phyloP scores from a whole-genome alignment of 306 rosid species.

The Castanospermum australe region DNA sequence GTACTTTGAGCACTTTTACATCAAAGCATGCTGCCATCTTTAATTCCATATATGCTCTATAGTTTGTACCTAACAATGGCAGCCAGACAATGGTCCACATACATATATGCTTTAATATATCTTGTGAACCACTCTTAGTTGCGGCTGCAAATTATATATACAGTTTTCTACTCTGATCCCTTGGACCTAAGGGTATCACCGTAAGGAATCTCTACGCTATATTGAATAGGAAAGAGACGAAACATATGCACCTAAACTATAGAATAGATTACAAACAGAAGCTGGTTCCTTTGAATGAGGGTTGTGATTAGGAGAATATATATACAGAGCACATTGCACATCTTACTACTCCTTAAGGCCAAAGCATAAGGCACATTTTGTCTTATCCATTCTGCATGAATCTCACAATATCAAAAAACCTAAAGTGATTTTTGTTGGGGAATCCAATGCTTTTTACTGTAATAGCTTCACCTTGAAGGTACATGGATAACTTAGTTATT shows the following conservation, averaged over 20 bases:
- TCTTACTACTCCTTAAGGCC: conserved; percentile 32
- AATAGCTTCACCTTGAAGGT: conserved; percentile 62
- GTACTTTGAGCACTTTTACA: conserved; percentile 32
- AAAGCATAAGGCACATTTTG: conserved; percentile 62
- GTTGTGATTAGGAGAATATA: conserved; percentile 44
- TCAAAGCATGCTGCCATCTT: conserved; percentile 31
- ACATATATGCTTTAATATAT: conserved; percentile 43
- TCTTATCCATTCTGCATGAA: conserved; percentile 64
- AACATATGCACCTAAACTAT: conserved; percentile 15
- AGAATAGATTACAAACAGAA: conserved; percentile 40
- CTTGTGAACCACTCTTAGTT: conserved; percentile 40
- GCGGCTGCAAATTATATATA: conserved; percentile 33
- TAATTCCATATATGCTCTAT: conserved; percentile 33
- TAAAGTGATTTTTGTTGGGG: conserved; percentile 54
- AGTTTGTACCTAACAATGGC: conserved; percentile 26
- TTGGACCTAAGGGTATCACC: conserved; percentile 22
- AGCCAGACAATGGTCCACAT: conserved; percentile 42
- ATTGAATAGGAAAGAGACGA: conserved; percentile 5
- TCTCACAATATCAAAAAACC: conserved; percentile 38
- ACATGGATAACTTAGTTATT: conserved; percentile 28
- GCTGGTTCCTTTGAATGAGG: conserved; percentile 47
- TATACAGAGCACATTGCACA: conserved; percentile 34
- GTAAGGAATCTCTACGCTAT: conserved; percentile 24
- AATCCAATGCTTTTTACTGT: conserved; percentile 68
- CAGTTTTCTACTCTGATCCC: conserved; percentile 12